Evolutionary conservation across 1,284 basidiomycete species (phyloP).

Genomic region (Cryptococcus neoformans): DNA sequence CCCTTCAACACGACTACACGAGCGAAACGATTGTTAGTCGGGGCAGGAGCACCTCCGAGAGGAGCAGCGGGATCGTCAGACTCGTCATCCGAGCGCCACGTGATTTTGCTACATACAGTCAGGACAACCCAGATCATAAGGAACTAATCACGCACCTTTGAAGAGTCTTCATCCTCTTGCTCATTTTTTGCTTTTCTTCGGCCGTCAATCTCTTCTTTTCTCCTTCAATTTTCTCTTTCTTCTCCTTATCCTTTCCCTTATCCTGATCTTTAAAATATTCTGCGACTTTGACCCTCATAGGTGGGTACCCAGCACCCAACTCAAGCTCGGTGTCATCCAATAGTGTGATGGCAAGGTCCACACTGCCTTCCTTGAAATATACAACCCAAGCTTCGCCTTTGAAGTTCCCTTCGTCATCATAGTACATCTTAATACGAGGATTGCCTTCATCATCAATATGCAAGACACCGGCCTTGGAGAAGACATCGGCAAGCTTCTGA

Average conservation of each 20-base stretch:
- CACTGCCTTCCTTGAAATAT: constrained; percentile 96
- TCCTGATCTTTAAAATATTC: constrained; percentile 62
- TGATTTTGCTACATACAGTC: constrained; percentile 37
- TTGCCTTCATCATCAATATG: constrained; percentile 86
- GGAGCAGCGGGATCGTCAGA: constrained; percentile 34
- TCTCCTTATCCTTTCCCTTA: constrained; percentile 67
- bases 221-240: constrained; percentile 51
- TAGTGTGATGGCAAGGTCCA: constrained; percentile 76
- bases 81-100: constrained; percentile 43
- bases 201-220: constrained; percentile 60
- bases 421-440: constrained; percentile 91
- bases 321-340: constrained; percentile 91
- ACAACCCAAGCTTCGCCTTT: constrained; percentile 95
- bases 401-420: constrained; percentile 81
- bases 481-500: constrained; percentile 74
- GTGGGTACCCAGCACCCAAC: constrained; percentile 62
- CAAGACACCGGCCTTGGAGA: constrained; percentile 86
- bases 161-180: constrained; percentile 79
- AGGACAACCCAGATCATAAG: not conserved
- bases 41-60: constrained; percentile 22
- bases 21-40: constrained; percentile 56
- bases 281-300: constrained; percentile 80
- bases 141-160: constrained; percentile 63
- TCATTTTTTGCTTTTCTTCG: constrained; percentile 75
- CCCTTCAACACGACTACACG: constrained; percentile 88